These are phyloP conservation scores for Cladophialophora yegresii DNA, from an alignment of 2,329 filamentous ascomycete species.

Conservation along the genomic window DNA sequence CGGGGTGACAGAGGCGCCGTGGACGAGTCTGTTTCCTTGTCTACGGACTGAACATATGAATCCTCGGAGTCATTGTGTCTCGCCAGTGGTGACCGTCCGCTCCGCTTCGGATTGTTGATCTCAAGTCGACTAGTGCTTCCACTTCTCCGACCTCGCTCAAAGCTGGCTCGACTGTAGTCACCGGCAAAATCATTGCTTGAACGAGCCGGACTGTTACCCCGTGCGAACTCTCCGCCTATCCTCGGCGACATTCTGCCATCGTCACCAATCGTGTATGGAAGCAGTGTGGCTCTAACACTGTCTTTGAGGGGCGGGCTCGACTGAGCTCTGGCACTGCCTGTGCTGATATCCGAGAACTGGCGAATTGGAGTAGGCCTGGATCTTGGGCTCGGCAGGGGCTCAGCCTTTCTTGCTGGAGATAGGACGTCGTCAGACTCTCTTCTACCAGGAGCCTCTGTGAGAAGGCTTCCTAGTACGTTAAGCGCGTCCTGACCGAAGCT, in stretches of 20 bases:
- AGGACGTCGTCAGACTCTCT: conserved; percentile 42
- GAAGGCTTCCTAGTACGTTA: conserved; percentile 70
- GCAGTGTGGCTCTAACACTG: conserved; percentile 63
- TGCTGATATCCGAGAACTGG: conserved; percentile 23
- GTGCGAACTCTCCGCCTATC: conserved; percentile 47
- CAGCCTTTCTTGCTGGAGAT: conserved; percentile 33
- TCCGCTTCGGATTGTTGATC: conserved; percentile 51
- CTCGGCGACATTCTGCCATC: conserved; percentile 51
- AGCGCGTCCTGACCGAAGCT: conserved; percentile 81
- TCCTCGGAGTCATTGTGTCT: conserved; percentile 67
- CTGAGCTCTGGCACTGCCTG: conserved; percentile 22
- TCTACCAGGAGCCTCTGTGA: conserved; percentile 63
- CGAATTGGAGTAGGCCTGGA: conserved; percentile 8
- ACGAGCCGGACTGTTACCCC: conserved; percentile 43
- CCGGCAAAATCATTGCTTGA: conserved; percentile 39
- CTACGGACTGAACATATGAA: conserved; percentile 72
- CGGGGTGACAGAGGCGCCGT: conserved; percentile 69
- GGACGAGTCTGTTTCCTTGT: conserved; percentile 73
- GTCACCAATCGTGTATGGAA: conserved; percentile 53
- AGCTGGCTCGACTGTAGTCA: conserved; percentile 40
- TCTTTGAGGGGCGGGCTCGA: conserved; percentile 50
- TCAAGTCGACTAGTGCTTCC: conserved; percentile 62
- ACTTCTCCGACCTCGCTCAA: conserved; percentile 56
- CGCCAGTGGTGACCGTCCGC: conserved; percentile 54
- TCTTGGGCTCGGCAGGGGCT: conserved; percentile 10